Conservation (phyloP, 192 early-diverging fungal species). For the Hyaloraphidium curvatum region DNA sequence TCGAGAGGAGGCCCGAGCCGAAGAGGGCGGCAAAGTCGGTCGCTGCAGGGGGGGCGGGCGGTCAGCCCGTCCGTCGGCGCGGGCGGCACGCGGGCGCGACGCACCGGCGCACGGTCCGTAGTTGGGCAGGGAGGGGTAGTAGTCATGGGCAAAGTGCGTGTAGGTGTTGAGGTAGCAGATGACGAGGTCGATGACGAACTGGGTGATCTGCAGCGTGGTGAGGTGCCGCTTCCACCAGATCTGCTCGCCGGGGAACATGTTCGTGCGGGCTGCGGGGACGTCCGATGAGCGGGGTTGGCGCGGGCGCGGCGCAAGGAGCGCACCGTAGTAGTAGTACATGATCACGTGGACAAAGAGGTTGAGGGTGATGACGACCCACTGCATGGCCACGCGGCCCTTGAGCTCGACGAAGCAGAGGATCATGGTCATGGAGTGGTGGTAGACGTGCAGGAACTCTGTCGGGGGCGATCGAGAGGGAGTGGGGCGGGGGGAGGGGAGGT, state of each 20-base stretch:
- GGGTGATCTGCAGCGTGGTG: slow-evolving; percentile 73
- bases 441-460: slow-evolving; percentile 73
- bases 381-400: slow-evolving; percentile 45
- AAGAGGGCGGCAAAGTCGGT: not conserved
- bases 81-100: not conserved
- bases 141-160: slow-evolving; percentile 44
- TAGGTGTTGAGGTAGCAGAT: slow-evolving; percentile 77
- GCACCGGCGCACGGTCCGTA: not conserved
- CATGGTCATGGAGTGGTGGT: slow-evolving; percentile 82
- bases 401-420: slow-evolving; percentile 70
- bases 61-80: not conserved
- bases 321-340: slow-evolving; percentile 31
- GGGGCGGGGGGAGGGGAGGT: too few relatives aligned
- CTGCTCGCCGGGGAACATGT: slow-evolving; percentile 25
- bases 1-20: not conserved
- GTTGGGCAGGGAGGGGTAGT: slow-evolving; percentile 26
- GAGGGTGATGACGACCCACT: slow-evolving; percentile 58
- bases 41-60: not conserved
- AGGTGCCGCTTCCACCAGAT: slow-evolving; percentile 90
- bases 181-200: slow-evolving; percentile 74
- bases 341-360: slow-evolving; percentile 78
- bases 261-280: not conserved
- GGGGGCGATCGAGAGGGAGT: too few relatives aligned
- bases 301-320: not conserved
- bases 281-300: not conserved